phyloP scores from a whole-genome alignment of 140 eudicot genomes.

The Stevia rebaudiana region DNA sequence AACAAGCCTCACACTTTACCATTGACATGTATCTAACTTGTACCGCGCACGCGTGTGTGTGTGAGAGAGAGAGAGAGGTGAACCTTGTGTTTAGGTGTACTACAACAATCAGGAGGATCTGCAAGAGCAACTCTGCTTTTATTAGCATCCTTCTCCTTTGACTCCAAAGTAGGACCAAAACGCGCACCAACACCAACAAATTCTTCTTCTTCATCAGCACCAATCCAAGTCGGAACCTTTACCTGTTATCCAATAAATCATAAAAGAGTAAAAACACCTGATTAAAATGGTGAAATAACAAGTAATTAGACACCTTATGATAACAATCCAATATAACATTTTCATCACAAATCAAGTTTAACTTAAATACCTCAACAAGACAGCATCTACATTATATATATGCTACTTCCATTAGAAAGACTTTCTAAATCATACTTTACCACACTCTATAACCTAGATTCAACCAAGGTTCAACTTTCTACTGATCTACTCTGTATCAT shows the following conservation, averaged over 20 bases:
- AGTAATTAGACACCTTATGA: neutral
- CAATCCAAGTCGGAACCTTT: slow-evolving; percentile 88
- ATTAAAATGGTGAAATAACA: neutral
- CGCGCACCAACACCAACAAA: slow-evolving; percentile 99
- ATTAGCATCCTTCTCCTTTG: slow-evolving; percentile 90
- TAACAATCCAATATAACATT: slow-evolving; percentile 1
- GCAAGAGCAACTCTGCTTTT: slow-evolving; percentile 77
- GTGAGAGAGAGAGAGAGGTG: neutral
- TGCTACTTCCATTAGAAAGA: neutral
- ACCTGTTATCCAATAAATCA: slow-evolving; percentile 50
- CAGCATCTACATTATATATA: neutral
- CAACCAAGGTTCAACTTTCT: slow-evolving; percentile 12
- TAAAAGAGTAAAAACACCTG: neutral
- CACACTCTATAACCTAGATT: slow-evolving; percentile 4
- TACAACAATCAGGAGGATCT: slow-evolving; percentile 98
- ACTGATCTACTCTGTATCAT: slow-evolving; percentile 12
- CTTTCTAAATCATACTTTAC: slow-evolving; percentile 9
- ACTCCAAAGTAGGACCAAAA: slow-evolving; percentile 93
- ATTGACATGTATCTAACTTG: slow-evolving; percentile 11
- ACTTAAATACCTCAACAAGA: slow-evolving; percentile 10
- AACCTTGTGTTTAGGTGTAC: slow-evolving; percentile 82
- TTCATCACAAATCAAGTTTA: slow-evolving; percentile 9
- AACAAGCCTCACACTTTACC: slow-evolving; percentile 18
- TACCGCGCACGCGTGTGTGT: neutral
- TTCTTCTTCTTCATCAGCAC: slow-evolving; percentile 61